Evolutionary conservation across 140 eudicot species (phyloP).

Genomic region (Stevia rebaudiana): DNA sequence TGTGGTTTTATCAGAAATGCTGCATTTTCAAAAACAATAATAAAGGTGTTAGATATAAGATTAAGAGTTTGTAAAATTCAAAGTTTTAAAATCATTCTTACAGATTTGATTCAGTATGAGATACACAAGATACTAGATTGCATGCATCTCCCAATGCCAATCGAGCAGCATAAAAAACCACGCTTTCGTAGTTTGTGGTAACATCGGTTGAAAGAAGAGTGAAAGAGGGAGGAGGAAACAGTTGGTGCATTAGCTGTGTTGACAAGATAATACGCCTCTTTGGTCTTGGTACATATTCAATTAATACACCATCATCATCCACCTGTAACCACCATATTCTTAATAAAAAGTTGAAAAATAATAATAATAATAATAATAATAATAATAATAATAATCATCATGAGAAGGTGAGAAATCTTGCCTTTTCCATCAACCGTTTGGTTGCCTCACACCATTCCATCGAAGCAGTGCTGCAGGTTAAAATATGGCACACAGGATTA

Average conservation of each 20-base stretch:
- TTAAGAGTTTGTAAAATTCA: not conserved
- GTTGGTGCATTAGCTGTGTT: constrained; percentile 77
- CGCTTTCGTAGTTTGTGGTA: constrained; percentile 33
- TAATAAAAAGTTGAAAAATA: constrained; percentile 7
- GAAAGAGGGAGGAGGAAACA: constrained; percentile 56
- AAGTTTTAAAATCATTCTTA: constrained; percentile 29
- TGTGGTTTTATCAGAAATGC: constrained; percentile 35
- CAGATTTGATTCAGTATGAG: constrained; percentile 35
- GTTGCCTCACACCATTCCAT: constrained; percentile 57
- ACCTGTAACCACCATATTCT: constrained; percentile 41
- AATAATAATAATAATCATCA: not conserved
- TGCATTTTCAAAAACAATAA: constrained; percentile 17
- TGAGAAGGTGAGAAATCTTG: constrained; percentile 21
- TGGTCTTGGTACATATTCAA: constrained; percentile 50
- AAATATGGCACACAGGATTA: constrained; percentile 1
- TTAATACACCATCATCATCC: constrained; percentile 45
- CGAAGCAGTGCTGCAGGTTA: constrained; percentile 49
- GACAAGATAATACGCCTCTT: constrained; percentile 63
- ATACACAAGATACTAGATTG: constrained; percentile 27
- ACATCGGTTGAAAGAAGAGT: constrained; percentile 52
- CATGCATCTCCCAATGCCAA: constrained; percentile 69
- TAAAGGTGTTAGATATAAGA: not conserved
- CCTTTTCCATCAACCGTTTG: constrained; percentile 65
- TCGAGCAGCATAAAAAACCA: constrained; percentile 51
- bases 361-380: not conserved